Conservation (phyloP, 169 alveolate genomes). For the Plasmodium yoelii region DNA sequence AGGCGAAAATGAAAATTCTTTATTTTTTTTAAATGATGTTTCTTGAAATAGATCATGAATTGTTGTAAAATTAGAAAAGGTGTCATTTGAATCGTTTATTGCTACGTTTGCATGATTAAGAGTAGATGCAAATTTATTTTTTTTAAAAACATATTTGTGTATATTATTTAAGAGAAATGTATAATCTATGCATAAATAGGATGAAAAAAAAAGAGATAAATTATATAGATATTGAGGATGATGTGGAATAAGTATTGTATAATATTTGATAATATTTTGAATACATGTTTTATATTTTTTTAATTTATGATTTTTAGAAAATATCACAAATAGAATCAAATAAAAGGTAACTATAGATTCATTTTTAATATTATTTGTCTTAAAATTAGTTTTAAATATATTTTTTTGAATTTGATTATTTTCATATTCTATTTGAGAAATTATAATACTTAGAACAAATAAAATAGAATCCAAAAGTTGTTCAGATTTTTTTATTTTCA, state of each 20-base stretch:
- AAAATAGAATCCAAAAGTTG: constrained; percentile 15
- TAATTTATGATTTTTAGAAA: constrained; percentile 32
- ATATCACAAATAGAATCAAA: constrained; percentile 39
- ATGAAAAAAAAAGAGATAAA: constrained; percentile 20
- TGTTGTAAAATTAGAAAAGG: too few relatives aligned
- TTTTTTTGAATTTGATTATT: too few relatives aligned
- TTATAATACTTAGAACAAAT: constrained; percentile 5
- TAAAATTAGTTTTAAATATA: too few relatives aligned
- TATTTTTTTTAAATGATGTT: too few relatives aligned
- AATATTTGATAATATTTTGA: constrained; percentile 15
- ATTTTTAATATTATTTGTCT: neutral
- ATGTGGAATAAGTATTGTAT: constrained; percentile 2
- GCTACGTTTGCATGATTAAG: neutral
- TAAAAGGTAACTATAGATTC: constrained; percentile 12
- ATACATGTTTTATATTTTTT: constrained; percentile 12
- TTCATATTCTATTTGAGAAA: constrained; percentile 6
- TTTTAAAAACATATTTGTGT: constrained; percentile 19
- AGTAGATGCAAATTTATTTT: neutral
- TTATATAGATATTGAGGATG: constrained; percentile 16
- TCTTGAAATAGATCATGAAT: too few relatives aligned
- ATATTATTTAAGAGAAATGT: neutral
- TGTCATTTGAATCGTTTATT: neutral
- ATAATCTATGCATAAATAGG: constrained; percentile 24
- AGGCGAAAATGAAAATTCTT: too few relatives aligned
- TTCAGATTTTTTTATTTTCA: constrained; percentile 20